Evolutionary conservation across 2,329 filamentous ascomycete species (phyloP).

Genomic region (Apiospora sp.): DNA sequence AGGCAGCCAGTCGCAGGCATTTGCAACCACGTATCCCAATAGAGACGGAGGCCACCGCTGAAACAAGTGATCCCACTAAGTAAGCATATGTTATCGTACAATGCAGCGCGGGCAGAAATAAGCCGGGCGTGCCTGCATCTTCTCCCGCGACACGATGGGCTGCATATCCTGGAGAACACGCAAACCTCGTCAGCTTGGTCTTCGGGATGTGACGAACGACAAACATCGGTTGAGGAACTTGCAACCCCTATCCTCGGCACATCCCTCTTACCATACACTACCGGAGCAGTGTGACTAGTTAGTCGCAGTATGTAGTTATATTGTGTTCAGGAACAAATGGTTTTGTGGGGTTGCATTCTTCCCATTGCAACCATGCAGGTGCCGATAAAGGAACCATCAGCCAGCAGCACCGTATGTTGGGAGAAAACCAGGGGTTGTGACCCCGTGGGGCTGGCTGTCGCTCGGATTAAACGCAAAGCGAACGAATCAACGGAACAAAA

Average conservation of each 20-base stretch:
- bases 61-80: background rate
- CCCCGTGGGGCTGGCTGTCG: conserved; percentile 8
- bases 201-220: conserved; percentile 7
- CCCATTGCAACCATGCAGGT: background rate
- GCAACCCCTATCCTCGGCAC: background rate
- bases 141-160: background rate
- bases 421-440: background rate
- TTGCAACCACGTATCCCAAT: background rate
- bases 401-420: background rate
- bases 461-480: background rate
- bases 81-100: background rate
- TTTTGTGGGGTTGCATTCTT: conserved; percentile 9
- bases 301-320: background rate
- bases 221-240: background rate
- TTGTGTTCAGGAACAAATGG: conserved; percentile 1
- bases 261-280: background rate
- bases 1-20: background rate
- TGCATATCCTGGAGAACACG: background rate
- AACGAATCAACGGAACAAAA: background rate
- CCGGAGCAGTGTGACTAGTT: background rate
- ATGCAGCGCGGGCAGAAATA: background rate
- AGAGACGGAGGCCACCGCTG: background rate
- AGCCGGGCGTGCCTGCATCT: background rate
- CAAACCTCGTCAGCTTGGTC: background rate
- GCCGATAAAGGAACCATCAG: background rate